phyloP scores from a whole-genome alignment of 225 moss, liverwort and hornwort species.

The Thuidium tamariscinum region DNA sequence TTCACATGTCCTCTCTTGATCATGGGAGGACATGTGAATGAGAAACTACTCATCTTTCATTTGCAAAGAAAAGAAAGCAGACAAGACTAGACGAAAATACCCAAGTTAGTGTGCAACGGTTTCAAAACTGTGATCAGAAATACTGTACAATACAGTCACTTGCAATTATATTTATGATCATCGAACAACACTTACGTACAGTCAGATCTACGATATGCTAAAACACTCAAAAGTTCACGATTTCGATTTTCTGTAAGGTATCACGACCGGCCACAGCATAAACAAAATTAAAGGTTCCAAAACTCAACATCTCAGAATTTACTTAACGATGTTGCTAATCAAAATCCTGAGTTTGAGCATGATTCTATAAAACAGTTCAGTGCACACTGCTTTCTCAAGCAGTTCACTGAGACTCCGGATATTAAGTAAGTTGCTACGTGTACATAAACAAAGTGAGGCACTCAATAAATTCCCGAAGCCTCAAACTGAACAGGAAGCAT shows the following conservation, averaged over 20 bases:
- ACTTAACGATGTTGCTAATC: not conserved
- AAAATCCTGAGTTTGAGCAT: not conserved
- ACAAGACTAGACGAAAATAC: not conserved
- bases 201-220: not conserved
- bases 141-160: not conserved
- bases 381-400: not conserved
- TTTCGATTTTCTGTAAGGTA: not conserved
- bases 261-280: too few relatives aligned
- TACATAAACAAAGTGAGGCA: not conserved
- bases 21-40: too few relatives aligned
- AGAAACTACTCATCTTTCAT: not conserved
- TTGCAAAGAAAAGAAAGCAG: not conserved
- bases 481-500: not conserved
- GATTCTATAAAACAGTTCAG: not conserved
- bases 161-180: not conserved
- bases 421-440: not conserved
- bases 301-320: not conserved
- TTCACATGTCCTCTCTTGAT: too few relatives aligned
- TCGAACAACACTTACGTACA: not conserved
- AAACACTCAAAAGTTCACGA: too few relatives aligned
- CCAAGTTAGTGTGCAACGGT: not conserved
- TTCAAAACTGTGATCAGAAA: not conserved
- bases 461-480: not conserved
- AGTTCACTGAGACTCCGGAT: too few relatives aligned
- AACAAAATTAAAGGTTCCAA: too few relatives aligned